Evolutionary conservation across 768 basidiomycete genomes (phyloP).

Genomic region (Tremella yokohamensis): DNA sequence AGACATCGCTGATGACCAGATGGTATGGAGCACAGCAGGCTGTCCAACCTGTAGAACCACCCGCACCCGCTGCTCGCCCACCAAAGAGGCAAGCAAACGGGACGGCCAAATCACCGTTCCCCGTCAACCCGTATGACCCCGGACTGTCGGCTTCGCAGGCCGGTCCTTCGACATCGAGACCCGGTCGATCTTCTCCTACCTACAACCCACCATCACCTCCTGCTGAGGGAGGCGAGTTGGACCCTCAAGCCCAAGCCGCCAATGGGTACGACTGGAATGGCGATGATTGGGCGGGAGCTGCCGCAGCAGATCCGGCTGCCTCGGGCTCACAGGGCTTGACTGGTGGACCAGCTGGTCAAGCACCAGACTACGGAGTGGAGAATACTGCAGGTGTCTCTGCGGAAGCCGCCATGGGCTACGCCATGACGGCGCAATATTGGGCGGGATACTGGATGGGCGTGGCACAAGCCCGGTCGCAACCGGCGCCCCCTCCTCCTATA

Average conservation of each 20-base stretch:
- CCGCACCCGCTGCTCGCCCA: no score
- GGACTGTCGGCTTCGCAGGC: not conserved
- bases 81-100: no score
- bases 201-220: slow-evolving; percentile 18
- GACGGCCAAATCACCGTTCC: no score
- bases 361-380: slow-evolving; percentile 6
- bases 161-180: slow-evolving; percentile 6
- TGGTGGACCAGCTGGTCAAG: not conserved
- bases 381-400: slow-evolving; percentile 7
- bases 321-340: not conserved
- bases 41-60: no score
- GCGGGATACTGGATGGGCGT: slow-evolving; percentile 51
- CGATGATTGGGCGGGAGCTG: not conserved
- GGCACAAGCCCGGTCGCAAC: slow-evolving; percentile 19
- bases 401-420: slow-evolving; percentile 37
- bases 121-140: slow-evolving; percentile 19
- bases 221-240: not conserved
- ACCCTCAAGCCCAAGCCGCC: not conserved
- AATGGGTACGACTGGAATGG: not conserved
- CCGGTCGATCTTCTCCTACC: slow-evolving; percentile 18
- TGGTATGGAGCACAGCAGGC: no score
- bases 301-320: not conserved
- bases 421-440: slow-evolving; percentile 49
- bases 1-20: no score
- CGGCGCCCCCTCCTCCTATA: not conserved